Base-by-base conservation (phyloP, 495 filamentous ascomycete genomes). In the Articulospora tetracladia region DNA sequence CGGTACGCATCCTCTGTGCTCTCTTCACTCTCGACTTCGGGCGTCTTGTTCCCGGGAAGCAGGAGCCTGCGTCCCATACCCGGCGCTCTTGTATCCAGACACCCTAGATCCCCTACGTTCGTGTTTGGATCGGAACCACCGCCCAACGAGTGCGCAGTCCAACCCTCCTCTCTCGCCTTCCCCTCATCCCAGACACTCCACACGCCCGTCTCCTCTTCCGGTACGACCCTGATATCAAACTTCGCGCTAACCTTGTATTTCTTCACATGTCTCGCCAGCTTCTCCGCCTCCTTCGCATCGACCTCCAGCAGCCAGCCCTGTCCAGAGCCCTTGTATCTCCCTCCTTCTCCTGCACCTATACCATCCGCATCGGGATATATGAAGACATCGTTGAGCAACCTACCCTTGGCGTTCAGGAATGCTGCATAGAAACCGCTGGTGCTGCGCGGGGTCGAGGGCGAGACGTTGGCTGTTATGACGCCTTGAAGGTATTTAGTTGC, bases 351-450 rank as follows among this genome's bases (percentile, higher is more conserved):
- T 3, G 15, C 8, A 7, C 39, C 39, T 17, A 44, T 24, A 8
- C 12, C 23, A 7, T 15, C 25, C 3, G 7, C 2, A 46, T 80
- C 70, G 3, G 85, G 86, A 76, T 94, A 97, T 27, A 98, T 77
- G 75, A 97, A 96, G 25, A 90, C 89, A 71, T 98, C 94, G 72
- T 92, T 83, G 25, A 97, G 76, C 11, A 97, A 77, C 41, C 91
- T 81, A 46, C 94, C 93, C 63, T 87, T 83, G 20, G 91, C 91
- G 64, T 86, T 96, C 13, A 98, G 81, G 68, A 98, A 97, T 1
- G 85, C 89, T 23, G 83, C 76, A 74, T 95, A 97, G 69, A 84
- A 83, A 6, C 61, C 61, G 13, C 20, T 13, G 30, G 17, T 84
- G 84, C 59, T 72, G 11, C 52, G 73, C 50, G 68, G 24, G 0